Evolutionary conservation across 768 basidiomycete species (phyloP), one percentile per base, ranked within the genome.

Genomic region (Tephrocybe rancida): DNA sequence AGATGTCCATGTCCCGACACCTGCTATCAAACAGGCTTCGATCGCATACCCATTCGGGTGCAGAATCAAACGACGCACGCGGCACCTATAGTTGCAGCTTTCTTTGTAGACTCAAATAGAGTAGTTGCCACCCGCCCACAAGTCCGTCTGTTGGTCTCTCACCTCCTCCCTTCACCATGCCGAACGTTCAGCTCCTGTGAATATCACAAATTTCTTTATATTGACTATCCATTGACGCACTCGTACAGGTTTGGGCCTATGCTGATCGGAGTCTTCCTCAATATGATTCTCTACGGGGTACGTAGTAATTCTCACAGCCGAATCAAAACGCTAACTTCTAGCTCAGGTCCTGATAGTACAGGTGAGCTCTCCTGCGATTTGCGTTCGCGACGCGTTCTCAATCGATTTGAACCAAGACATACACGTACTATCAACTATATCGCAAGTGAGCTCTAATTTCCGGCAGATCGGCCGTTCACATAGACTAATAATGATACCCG

Each of bases 341-440:
- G 26, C 27, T 21, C 34, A 59, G 58, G 52, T 59, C 10, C 49
- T 62, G 37, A 27, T 45, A 8, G 55, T 60, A 18, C 55, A 56
- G 48, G 56, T 51, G 34, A 26, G 41, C 50, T 26, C 42, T 21
- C 30, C 27, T 8, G 21, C 29, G 13, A 13, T 30, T 5, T 30
- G 29, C 5, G 5, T 30, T 30, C 29, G 5, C 29, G 29, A 30
- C 29, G 7, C 29, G 29, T 30, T 30, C 29, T 30, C 13, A 30
- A 6, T 30, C 29, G 29, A 30, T 30, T 5, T 13, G 7, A 30
- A 5, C 5, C 29, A 30, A 30, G 29, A 30, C 29, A 30, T 30
- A 30, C 29, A 30, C 63, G 16, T 75, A 75, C 60, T 73, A 67
- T 54, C 70, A 67, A 54, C 60, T 63, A n/a, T 74, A 68, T 59